These are phyloP conservation scores for Candida glucosophila DNA, from an alignment of 1,139 yeast genomes.

Conservation along the genomic window DNA sequence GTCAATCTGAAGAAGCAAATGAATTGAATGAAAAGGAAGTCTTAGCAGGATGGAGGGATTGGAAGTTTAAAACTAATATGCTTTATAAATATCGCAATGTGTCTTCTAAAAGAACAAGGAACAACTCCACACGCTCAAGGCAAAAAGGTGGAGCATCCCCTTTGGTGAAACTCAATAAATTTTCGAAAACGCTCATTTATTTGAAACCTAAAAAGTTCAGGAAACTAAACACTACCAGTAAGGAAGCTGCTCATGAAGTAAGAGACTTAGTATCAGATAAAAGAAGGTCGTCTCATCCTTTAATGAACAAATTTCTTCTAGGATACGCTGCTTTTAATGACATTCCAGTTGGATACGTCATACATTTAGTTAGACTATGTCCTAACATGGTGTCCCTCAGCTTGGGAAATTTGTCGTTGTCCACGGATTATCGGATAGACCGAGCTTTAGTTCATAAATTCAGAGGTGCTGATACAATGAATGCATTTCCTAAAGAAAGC, in stretches of 20 bases:
- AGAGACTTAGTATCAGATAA: not conserved
- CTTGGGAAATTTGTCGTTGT: conserved; percentile 46
- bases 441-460: conserved; percentile 23
- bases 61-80: conserved; percentile 71
- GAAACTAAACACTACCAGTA: conserved; percentile 4
- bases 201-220: conserved; percentile 14
- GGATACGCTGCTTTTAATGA: conserved; percentile 56
- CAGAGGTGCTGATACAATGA: conserved; percentile 30
- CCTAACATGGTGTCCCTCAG: conserved; percentile 44
- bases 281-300: conserved; percentile 38
- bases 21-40: conserved; percentile 11
- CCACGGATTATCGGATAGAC: conserved; percentile 49
- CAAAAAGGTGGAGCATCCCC: conserved; percentile 1
- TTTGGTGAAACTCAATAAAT: conserved; percentile 6
- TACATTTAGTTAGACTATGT: conserved; percentile 54
- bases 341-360: conserved; percentile 58
- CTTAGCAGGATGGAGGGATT: conserved; percentile 81
- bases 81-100: conserved; percentile 32
- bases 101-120: conserved; percentile 15
- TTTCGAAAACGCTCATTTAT: conserved; percentile 16
- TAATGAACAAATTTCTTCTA: conserved; percentile 45
- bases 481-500: conserved; percentile 29
- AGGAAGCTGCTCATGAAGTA: not conserved
- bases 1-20: conserved; percentile 6
- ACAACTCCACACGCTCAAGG: conserved; percentile 12